Base-by-base conservation (phyloP, 176 grass and related monocot genomes). In the Zoysia pacifica region DNA sequence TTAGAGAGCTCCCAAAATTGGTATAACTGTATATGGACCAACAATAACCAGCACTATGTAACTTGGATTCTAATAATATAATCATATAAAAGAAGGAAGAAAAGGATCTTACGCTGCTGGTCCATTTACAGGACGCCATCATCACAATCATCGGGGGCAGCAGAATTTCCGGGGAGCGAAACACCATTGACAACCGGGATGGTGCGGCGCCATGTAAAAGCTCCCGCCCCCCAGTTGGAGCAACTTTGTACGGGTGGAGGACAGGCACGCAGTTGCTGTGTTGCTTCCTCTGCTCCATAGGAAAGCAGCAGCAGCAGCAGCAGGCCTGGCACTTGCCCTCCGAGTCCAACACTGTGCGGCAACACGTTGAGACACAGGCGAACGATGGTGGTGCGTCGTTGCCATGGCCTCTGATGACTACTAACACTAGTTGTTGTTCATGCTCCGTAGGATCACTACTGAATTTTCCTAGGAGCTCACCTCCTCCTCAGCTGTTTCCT, bases 191-290 rank as follows among this genome's bases (percentile, higher is more conserved):
- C 78, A 10, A 72, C 15, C 16, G 56, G 41, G 15, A 70, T 9
- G n/a, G 19, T n/a, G 38, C 68, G 85, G 10, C 87, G 82, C 51
- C 80, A 84, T 66, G 82, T 82, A 44, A 38, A 83, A 78, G 48
- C 38, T 5, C 18, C 38, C 10, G 7, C 10, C 38, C 28, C 18
- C 45, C 62, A 42, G 5, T 2, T 40, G 75, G 47, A 78, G 61
- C 61, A 78, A 65, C 47, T 78, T 78, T 52, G 47, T 47, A 65
- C 52, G 48, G 16, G 52, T 53, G 47, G 9, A 11, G 6, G 62
- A 53, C 14, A 38, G 35, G 0, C 1, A 20, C 15, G 6, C 5
- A 2, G 49, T 54, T 38, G 5, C 20, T 53, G 18, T 42, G 16
- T 3, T 78, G 62, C 54, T 54, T 20, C 63, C 9, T 49, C 41